phyloP scores from a whole-genome alignment of 805 yeast species.

The Zygosaccharomyces bailii region DNA sequence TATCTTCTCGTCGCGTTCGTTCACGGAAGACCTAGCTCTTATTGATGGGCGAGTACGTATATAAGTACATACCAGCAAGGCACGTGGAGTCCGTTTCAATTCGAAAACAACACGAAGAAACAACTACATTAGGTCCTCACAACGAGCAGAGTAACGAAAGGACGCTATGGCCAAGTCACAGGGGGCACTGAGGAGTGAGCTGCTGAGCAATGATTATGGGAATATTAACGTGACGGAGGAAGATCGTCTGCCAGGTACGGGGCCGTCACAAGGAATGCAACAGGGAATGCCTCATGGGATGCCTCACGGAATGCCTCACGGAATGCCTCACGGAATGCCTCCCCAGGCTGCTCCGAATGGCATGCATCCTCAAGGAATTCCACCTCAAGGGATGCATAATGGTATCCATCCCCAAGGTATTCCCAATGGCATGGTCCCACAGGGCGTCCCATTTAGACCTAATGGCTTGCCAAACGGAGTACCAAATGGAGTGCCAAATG shows the following conservation, averaged over 20 bases:
- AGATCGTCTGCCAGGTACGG: slow-evolving; percentile 8
- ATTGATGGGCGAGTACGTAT: slow-evolving; percentile 17
- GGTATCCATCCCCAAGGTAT: slow-evolving; percentile 7
- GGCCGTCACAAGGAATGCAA: slow-evolving; percentile 7
- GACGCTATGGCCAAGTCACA: slow-evolving; percentile 14
- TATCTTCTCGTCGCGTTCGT: slow-evolving; percentile 3
- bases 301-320: slow-evolving; percentile 5
- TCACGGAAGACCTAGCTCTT: slow-evolving; percentile 8
- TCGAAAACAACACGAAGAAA: slow-evolving; percentile 5
- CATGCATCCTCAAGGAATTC: slow-evolving; percentile 2
- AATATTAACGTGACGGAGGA: slow-evolving; percentile 46
- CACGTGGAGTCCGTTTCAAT: neutral
- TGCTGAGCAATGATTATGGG: slow-evolving; percentile 41
- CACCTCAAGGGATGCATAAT: neutral
- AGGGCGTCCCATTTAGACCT: too few species aligned
- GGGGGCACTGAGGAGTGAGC: slow-evolving; percentile 34
- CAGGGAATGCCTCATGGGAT: slow-evolving; percentile 2
- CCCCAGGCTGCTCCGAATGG: neutral
- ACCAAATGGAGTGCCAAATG: slow-evolving; percentile 5
- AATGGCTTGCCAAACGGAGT: slow-evolving; percentile 2
- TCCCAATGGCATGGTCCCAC: neutral
- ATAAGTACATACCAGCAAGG: slow-evolving; percentile 17
- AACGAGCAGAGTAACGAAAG: neutral
- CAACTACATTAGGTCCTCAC: neutral
- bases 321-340: slow-evolving; percentile 1